These are phyloP conservation scores for Claviceps sp. DNA, from an alignment of 2,329 filamentous ascomycete species.

Conservation along the genomic window DNA sequence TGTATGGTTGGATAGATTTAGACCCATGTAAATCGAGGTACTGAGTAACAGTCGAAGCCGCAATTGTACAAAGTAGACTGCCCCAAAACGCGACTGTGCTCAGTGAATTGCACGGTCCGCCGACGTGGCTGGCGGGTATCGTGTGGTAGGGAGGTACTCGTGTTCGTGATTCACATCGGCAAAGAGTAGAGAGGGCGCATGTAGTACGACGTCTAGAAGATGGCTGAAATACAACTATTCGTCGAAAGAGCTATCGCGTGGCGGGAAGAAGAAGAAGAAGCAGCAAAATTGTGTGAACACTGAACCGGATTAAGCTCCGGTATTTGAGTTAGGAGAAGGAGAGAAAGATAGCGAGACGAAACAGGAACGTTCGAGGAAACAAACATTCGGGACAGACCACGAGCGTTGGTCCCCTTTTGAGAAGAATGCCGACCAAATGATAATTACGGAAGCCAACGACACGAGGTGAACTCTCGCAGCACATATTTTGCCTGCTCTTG, in stretches of 20 bases:
- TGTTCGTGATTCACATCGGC: constrained; percentile 4
- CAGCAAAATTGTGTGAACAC: neutral
- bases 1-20: neutral
- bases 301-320: neutral
- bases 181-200: neutral
- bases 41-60: neutral
- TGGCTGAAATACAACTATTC: neutral
- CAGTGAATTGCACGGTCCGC: neutral
- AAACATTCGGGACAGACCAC: constrained; percentile 4
- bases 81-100: neutral
- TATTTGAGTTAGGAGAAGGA: neutral
- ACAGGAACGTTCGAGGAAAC: neutral
- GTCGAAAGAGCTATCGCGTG: neutral
- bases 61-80: neutral
- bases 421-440: constrained; percentile 2
- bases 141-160: constrained; percentile 3
- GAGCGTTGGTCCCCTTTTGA: constrained; percentile 7
- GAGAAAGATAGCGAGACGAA: neutral
- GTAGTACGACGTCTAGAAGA: constrained; percentile 4
- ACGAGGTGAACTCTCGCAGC: neutral
- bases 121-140: constrained; percentile 3
- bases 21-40: neutral
- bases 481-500: constrained; percentile 3
- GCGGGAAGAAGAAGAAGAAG: neutral
- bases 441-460: neutral